Percentiles rank a stretch among this genome's conserved stretches.
phyloP scores from a whole-genome alignment of 2,329 filamentous ascomycete genomes.

The Cercospora citrullina region DNA sequence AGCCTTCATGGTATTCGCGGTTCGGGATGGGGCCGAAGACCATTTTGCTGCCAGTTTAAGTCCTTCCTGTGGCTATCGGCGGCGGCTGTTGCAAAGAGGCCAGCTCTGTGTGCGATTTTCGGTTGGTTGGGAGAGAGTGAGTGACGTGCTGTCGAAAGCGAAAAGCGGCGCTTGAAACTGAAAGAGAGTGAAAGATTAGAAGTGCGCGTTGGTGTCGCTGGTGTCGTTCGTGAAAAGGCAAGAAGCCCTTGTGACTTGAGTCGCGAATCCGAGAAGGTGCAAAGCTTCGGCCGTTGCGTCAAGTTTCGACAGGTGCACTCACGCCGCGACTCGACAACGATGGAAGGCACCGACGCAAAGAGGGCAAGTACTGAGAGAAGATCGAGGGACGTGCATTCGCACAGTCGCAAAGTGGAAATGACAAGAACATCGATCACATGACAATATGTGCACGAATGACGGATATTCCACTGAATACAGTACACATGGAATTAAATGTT shows the following conservation, averaged over 20 bases:
- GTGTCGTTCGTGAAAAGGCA: neutral
- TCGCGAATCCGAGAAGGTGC: conserved; percentile 5
- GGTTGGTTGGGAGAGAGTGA: neutral
- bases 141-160: neutral
- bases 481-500: neutral
- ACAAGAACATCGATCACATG: neutral
- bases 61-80: neutral
- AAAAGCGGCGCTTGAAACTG: neutral
- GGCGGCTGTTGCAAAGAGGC: neutral
- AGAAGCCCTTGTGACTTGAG: neutral
- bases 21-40: conserved; percentile 42
- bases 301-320: neutral
- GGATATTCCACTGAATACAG: neutral
- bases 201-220: neutral
- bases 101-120: neutral
- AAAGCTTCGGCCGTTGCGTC: neutral
- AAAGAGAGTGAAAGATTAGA: neutral
- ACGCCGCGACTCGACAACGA: neutral
- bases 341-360: neutral
- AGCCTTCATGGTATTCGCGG: conserved; percentile 57
- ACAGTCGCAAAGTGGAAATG: neutral
- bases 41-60: conserved; percentile 21
- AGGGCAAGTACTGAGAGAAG: neutral
- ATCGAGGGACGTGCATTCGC: neutral
- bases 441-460: neutral